Percentiles rank a stretch among this genome's conserved stretches.
Evolutionary conservation across 371 early-diverging fungal species (phyloP).

Genomic region (Basidiobolus meristosporus): DNA sequence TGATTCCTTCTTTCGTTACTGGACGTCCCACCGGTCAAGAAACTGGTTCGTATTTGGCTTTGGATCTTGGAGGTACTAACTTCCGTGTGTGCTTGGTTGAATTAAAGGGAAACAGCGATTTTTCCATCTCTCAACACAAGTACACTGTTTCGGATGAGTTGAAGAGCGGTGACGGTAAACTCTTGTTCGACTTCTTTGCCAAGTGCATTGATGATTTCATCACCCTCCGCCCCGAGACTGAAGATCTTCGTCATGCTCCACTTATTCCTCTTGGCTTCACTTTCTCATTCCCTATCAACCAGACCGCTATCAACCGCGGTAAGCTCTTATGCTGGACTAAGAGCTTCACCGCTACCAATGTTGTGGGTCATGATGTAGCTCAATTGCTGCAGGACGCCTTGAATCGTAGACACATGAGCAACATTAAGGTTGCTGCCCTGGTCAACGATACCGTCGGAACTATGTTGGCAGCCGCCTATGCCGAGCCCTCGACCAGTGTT

Average conservation of each 20-base stretch:
- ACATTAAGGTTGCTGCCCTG: slow-evolving; percentile 64
- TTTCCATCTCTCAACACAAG: slow-evolving; percentile 4
- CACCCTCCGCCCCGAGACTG: slow-evolving; percentile 19
- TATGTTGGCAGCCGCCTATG: slow-evolving; percentile 70
- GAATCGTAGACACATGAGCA: slow-evolving; percentile 39
- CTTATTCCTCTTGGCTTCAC: slow-evolving; percentile 75
- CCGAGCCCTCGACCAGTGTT: slow-evolving; percentile 53
- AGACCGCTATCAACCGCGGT: slow-evolving; percentile 58
- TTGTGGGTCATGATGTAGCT: slow-evolving; percentile 78
- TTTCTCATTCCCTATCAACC: slow-evolving; percentile 84
- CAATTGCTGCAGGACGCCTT: slow-evolving; percentile 66
- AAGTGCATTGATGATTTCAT: slow-evolving; percentile 67
- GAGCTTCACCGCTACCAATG: slow-evolving; percentile 64
- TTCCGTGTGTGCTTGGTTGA: slow-evolving; percentile 75
- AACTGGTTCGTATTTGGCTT: slow-evolving; percentile 65
- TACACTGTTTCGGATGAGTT: too few relatives aligned
- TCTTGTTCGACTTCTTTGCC: slow-evolving; percentile 68
- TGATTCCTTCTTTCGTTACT: slow-evolving; percentile 75
- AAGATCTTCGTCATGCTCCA: slow-evolving; percentile 5
- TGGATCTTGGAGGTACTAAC: slow-evolving; percentile 92
- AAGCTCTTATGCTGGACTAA: slow-evolving; percentile 80
- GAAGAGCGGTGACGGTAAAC: slow-evolving; percentile 5
- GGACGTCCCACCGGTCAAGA: slow-evolving; percentile 61
- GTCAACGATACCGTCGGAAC: slow-evolving; percentile 96
- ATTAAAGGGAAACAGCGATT: slow-evolving; percentile 51